These are phyloP conservation scores for Gentiana macrophylla DNA, from an alignment of 257 asterid species.

Conservation along the genomic window DNA sequence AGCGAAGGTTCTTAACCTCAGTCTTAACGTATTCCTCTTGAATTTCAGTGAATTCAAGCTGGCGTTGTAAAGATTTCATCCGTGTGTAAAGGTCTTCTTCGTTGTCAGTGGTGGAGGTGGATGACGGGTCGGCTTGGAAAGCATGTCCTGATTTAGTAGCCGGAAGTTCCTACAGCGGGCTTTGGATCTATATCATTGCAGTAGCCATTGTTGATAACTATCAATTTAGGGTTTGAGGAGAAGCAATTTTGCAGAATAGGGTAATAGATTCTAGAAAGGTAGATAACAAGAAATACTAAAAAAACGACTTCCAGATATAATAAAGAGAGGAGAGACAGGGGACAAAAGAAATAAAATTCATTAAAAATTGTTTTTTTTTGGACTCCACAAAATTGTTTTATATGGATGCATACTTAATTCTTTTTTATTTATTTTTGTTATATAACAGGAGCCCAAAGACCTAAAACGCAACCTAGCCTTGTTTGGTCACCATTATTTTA, in stretches of 20 bases:
- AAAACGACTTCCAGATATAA: too few relatives aligned
- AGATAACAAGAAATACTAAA: conserved; percentile 4
- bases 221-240: background rate
- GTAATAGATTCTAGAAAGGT: background rate
- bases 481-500: too few relatives aligned
- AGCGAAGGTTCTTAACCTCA: conserved; percentile 50
- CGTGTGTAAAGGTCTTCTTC: conserved; percentile 46
- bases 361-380: too few relatives aligned
- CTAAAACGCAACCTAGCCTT: too few relatives aligned
- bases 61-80: conserved; percentile 43
- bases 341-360: too few relatives aligned
- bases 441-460: too few relatives aligned
- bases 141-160: conserved; percentile 22
- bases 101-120: conserved; percentile 11
- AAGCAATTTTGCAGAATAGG: background rate
- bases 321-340: too few relatives aligned
- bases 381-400: too few relatives aligned
- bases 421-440: too few relatives aligned
- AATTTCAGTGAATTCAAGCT: conserved; percentile 47
- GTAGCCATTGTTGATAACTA: conserved; percentile 40
- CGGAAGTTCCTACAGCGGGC: conserved; percentile 17
- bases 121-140: conserved; percentile 7
- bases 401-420: too few relatives aligned
- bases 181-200: conserved; percentile 38
- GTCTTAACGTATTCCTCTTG: conserved; percentile 58